Evolutionary conservation across 1,284 basidiomycete species (phyloP), one percentile per base, ranked within the genome.

Genomic region (Taiwanofungus camphoratus): DNA sequence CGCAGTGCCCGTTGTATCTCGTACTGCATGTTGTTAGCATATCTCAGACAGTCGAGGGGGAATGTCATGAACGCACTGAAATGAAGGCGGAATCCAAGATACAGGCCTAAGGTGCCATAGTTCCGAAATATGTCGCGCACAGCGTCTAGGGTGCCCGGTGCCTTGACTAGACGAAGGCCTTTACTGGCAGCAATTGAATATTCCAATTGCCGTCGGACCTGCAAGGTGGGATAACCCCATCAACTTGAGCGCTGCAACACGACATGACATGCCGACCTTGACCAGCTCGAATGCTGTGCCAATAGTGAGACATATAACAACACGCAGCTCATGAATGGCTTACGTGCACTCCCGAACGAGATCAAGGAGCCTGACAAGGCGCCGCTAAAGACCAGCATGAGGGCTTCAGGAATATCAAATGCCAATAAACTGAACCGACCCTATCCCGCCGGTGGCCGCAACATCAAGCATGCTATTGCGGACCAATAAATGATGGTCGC

Each of bases 161-260:
- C 79, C 57, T 82, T 87, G 4, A 65, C 65, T 39, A 90, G 59
- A 12, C 72, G 66, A 26, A 85, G 45, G 3, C 89, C 87, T 56
- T 85, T 86, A 61, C 71, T 82, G 18, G 79, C 78, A 18, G 92
- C 90, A 48, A 98, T 98, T 37, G 90, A 82, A 58, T 89, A 98
- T 65, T 98, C 95, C 39, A 99, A 71, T 58, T 99, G 94, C 52
- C 92, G 73, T 49, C 91, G 83, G 43, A 92, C 84, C 87, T 91
- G 55, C 15, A 42, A 13, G 11, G 24, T 19, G 29, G 36, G 3
- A 18, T 16, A 39, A n/a, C 21, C 5, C 13, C 26, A 8, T 29
- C n/a, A n/a, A 29, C n/a, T 29, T n/a, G 26, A n/a, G 26, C n/a
- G 26, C 26, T n/a, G n/a, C n/a, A 29, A n/a, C 26, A 8, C 9